Evolutionary conservation across 768 basidiomycete genomes (phyloP), one percentile per base, ranked within the genome.

Genomic region (Pleurotus sapidus): DNA sequence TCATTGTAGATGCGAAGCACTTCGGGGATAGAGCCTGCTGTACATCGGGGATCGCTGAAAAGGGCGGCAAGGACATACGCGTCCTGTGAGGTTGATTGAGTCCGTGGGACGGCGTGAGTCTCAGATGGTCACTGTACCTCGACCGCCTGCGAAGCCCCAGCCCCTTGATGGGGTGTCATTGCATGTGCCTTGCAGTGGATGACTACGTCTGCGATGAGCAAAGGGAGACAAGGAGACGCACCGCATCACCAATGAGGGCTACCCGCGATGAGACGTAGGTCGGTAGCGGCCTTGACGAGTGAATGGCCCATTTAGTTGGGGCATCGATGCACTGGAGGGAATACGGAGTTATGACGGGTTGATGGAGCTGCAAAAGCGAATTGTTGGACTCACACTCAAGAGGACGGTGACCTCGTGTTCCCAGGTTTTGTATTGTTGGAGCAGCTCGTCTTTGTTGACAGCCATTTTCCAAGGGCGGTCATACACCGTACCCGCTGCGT

Each of bases 31-130:
- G 65, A 63, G 39, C 61, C 57, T 23, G 59, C 11, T 3, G 23
- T 62, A 4, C 66, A 68, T 4, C 67, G 63, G 7, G 55, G n/a
- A 5, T 76, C 69, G 3, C 69, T 68, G 46, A 81, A 74, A 18
- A 77, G 69, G 1, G 65, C 63, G 0, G 77, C n/a, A n/a, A n/a
- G n/a, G n/a, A n/a, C n/a, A n/a, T n/a, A n/a, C n/a, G n/a, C n/a
- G n/a, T n/a, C n/a, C n/a, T n/a, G n/a, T n/a, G n/a, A n/a, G n/a
- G n/a, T n/a, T n/a, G n/a, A n/a, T n/a, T n/a, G n/a, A n/a, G n/a
- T n/a, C n/a, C n/a, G n/a, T 68, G 23, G 80, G 72, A 3, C 80
- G 48, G 60, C 72, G 76, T 1, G 76, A 78, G 49, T 81, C 80
- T 77, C 81, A 23, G 3, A 20, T 20, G 20, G n/a, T 20, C 20